Evolutionary conservation across 139 green algal genomes (phyloP), one percentile per base, ranked within the genome.

Genomic region (Volvox africanus): DNA sequence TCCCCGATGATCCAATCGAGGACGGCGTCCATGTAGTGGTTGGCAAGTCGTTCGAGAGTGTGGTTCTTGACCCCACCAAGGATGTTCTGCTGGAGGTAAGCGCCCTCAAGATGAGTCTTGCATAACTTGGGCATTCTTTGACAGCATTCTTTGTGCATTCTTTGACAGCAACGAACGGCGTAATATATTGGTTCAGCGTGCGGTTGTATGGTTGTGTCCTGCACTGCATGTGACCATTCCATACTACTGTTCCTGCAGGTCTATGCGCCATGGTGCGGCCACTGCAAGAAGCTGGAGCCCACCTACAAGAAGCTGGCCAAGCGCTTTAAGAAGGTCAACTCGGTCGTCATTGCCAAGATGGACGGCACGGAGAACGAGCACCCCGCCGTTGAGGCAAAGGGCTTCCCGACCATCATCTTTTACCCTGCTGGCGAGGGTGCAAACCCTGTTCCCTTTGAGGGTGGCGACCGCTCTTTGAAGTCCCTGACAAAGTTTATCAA

Each of bases 221-320:
- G 65, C 21, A 5, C 65, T 24, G 65, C 65, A 73, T 73, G 65
- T 73, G 65, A 24, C 65, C 24, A 12, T 28, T 73, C 16, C 16
- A 28, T 73, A 9, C 11, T 73, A 28, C 65, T 12, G 3, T 16
- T 6, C 44, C 9, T 16, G 2, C 78, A 94, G 91, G 92, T 97
- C n/a, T 98, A 98, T 90, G 97, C 97, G 18, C 97, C 97, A 24
- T 98, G 96, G 97, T 99, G 97, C 92, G 95, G 96, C n/a, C 96
- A 98, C 95, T 98, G 97, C 96, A 97, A 98, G 94, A 68, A 91
- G 86, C 94, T 99, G 32, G 96, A 95, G 62, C 97, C 97, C 61
- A 94, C 95, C 44, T 99, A 97, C 93, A 94, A 97, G 92, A 97
- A 98, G 93, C 95, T 98, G 86, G 97, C 93, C 90, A 97, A 97